phyloP scores from a whole-genome alignment of 805 yeast genomes.

The Kurtzmaniella cleridarum region DNA sequence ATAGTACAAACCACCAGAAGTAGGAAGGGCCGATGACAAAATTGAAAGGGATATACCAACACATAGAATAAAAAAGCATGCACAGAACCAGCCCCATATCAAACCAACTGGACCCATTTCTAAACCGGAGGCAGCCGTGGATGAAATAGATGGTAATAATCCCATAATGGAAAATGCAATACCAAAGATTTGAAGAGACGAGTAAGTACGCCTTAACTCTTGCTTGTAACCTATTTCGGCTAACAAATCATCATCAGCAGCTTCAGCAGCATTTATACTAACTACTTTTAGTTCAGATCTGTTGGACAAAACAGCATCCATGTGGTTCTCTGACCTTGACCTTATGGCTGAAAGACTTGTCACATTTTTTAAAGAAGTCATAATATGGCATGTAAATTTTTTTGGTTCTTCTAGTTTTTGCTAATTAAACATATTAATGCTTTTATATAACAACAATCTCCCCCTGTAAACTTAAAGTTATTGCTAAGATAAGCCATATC shows the following conservation, averaged over 20 bases:
- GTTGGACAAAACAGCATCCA: constrained; percentile 10
- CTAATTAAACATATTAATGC: too few species aligned
- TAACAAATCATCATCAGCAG: constrained; percentile 23
- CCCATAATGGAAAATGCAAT: constrained; percentile 33
- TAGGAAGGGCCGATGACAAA: constrained; percentile 21
- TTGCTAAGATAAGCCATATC: too few species aligned
- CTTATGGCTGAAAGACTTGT: constrained; percentile 1
- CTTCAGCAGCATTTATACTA: constrained; percentile 2
- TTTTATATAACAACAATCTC: too few species aligned
- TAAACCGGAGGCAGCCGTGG: constrained; percentile 19
- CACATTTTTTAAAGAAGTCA: too few species aligned
- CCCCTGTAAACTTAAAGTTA: too few species aligned
- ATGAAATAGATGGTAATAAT: constrained; percentile 24
- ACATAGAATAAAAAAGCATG: constrained; percentile 18
- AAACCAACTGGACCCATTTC: constrained; percentile 26
- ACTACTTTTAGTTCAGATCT: constrained; percentile 15
- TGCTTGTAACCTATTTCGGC: constrained; percentile 47
- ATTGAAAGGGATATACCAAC: constrained; percentile 25
- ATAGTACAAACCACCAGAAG: constrained; percentile 29
- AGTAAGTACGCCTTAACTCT: constrained; percentile 23
- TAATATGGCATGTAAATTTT: too few species aligned
- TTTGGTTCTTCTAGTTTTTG: too few species aligned
- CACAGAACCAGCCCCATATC: constrained; percentile 28
- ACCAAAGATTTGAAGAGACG: constrained; percentile 55
- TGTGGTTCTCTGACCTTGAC: constrained; percentile 8